Evolutionary conservation across 1,284 basidiomycete genomes (phyloP), one percentile per base, ranked within the genome.

Genomic region (Stereum hirsutum): DNA sequence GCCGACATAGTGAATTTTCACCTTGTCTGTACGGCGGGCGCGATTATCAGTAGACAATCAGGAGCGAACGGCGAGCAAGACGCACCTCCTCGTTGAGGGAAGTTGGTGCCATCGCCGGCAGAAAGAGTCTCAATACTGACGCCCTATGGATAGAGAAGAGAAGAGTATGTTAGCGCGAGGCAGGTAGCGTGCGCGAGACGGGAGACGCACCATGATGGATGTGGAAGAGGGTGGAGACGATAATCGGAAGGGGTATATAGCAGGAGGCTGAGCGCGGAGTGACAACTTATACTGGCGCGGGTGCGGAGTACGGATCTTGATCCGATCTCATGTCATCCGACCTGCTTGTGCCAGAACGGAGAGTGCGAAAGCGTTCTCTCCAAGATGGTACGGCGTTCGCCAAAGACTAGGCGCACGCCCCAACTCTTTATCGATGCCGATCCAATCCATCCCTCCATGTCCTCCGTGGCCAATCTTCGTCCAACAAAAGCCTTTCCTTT

Each of bases 1-100:
- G 21, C 84, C 84, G 27, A 81, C 74, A 52, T 89, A 89, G 61
- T 88, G 82, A 41, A 89, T 86, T n/a, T 46, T 61, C 38, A 78
- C 75, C 12, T 2, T 64, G 59, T 78, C 75, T 77, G 46, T 17
- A 17, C 48, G 41, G 41, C 48, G 43, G 37, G 45, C 36, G 36
- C n/a, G 30, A 35, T 20, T 27, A 37, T 15, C 31, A 15, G 42
- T 19, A 27, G 30, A 35, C 27, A 19, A 44, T 54, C 50, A 45
- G 49, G 43, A 46, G 44, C 21, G 40, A 25, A 42, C 6, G 7
- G 23, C 23, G n/a, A 10, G 35, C 15, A 39, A 7, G 32, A 59
- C 69, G 36, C 52, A 73, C 74, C 75, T 32, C 72, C 69, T 42
- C n/a, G 43, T 53, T 62, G 62, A 21, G 75, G 75, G 59, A 64